A percentile compares a stretch with the other conserved stretches of the same genome.
Conservation (phyloP, 805 yeast species). For the Candida ulmi region DNA sequence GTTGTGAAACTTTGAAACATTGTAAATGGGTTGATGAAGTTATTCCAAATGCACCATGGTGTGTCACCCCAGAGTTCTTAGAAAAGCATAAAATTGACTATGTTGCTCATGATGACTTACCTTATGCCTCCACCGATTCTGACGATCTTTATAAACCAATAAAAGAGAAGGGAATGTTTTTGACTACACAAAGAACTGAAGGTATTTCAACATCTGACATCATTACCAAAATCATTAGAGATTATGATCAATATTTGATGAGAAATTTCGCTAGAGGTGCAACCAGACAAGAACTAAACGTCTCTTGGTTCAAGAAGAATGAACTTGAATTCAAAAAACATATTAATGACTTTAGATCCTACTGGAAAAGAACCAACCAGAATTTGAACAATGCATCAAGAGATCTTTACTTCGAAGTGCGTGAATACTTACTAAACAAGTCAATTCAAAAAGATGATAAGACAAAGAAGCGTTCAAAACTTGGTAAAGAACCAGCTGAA, state of each 20-base stretch:
- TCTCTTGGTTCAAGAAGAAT: slow-evolving; percentile 95
- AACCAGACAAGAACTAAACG: slow-evolving; percentile 91
- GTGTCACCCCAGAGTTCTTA: slow-evolving; percentile 78
- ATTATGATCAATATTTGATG: slow-evolving; percentile 94
- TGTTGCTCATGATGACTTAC: slow-evolving; percentile 96
- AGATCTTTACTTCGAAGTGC: slow-evolving; percentile 79
- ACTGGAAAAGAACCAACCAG: slow-evolving; percentile 72
- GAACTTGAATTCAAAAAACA: slow-evolving; percentile 92
- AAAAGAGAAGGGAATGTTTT: slow-evolving; percentile 83
- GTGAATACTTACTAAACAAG: slow-evolving; percentile 60
- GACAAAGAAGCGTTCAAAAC: slow-evolving; percentile 30
- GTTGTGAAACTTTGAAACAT: slow-evolving; percentile 87
- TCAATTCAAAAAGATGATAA: slow-evolving; percentile 22
- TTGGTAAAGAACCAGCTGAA: slow-evolving; percentile 6
- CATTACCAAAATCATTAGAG: slow-evolving; percentile 89
- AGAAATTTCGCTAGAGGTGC: slow-evolving; percentile 98
- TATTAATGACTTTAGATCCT: slow-evolving; percentile 78
- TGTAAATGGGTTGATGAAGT: slow-evolving; percentile 99
- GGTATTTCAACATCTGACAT: slow-evolving; percentile 96
- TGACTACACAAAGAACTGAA: slow-evolving; percentile 93
- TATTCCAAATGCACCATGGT: slow-evolving; percentile 93
- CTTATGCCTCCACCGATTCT: slow-evolving; percentile 82
- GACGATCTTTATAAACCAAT: slow-evolving; percentile 94
- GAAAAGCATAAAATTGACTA: slow-evolving; percentile 80
- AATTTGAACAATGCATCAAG: slow-evolving; percentile 66